Conservation (phyloP, 2,329 filamentous ascomycete species). For the Coleophoma cylindrospora region DNA sequence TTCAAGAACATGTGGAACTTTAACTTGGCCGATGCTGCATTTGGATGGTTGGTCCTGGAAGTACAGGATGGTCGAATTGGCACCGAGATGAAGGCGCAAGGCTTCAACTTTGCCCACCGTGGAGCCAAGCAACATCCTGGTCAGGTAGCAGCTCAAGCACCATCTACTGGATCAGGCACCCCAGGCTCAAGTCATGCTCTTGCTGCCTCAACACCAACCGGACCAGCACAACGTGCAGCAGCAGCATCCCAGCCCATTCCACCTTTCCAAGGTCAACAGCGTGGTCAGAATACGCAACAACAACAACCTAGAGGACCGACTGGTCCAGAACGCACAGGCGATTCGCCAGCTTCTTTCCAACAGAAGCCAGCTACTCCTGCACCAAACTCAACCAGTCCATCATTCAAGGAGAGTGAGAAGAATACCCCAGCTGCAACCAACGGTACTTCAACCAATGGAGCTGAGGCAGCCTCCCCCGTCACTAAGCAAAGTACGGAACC, state of each 20-base stretch:
- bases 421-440: conserved; percentile 37
- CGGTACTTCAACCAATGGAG: conserved; percentile 42
- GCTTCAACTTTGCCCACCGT: conserved; percentile 98
- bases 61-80: conserved; percentile 94
- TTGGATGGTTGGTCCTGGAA: conserved; percentile 92
- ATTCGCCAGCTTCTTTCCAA: conserved; percentile 24
- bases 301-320: conserved; percentile 24
- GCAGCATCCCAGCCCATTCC: conserved; percentile 14
- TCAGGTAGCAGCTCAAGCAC: conserved; percentile 28
- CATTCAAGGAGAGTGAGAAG: conserved; percentile 57
- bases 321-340: conserved; percentile 21
- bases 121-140: conserved; percentile 68
- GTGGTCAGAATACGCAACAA: conserved; percentile 18
- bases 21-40: conserved; percentile 94
- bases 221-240: conserved; percentile 22
- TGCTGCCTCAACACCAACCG: conserved; percentile 25
- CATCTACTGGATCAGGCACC: conserved; percentile 28
- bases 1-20: conserved; percentile 99
- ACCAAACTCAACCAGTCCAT: conserved; percentile 27
- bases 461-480: conserved; percentile 51
- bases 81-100: conserved; percentile 97
- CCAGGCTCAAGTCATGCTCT: conserved; percentile 26
- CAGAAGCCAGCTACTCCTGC: conserved; percentile 43
- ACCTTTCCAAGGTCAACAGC: conserved; percentile 20
- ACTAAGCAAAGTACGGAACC: conserved; percentile 58